Evolutionary conservation across 2,329 filamentous ascomycete species (phyloP).

Genomic region (Colletotrichum siamense): DNA sequence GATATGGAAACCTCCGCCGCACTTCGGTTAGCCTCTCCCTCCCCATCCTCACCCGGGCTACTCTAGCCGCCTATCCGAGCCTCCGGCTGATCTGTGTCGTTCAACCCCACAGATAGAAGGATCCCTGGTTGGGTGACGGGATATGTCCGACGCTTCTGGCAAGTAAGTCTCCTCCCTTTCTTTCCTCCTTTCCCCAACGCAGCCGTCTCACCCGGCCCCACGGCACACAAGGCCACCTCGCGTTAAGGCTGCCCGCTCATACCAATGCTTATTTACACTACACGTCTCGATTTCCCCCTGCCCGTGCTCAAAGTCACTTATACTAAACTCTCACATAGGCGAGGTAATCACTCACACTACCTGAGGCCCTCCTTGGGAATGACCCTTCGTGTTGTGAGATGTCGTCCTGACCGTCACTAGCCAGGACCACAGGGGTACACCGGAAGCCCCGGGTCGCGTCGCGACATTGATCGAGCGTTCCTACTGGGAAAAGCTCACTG

Average conservation of each 20-base stretch:
- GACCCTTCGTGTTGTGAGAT: background rate
- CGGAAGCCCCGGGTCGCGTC: slow-evolving; percentile 84
- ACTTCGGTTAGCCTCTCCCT: slow-evolving; percentile 72
- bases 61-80: slow-evolving; percentile 5
- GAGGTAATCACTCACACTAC: slow-evolving; percentile 31
- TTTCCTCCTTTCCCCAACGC: background rate
- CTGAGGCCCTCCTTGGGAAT: background rate
- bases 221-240: background rate
- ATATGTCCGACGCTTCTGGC: slow-evolving; percentile 97
- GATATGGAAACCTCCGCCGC: slow-evolving; percentile 97
- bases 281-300: background rate
- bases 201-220: slow-evolving; percentile 14
- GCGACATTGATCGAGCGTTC: slow-evolving; percentile 87
- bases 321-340: slow-evolving; percentile 31
- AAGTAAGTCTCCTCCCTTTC: slow-evolving; percentile 66
- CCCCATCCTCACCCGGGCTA: background rate
- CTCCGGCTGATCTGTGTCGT: slow-evolving; percentile 17
- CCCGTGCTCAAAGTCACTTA: background rate
- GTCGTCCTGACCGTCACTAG: slow-evolving; percentile 51
- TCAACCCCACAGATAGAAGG: slow-evolving; percentile 68
- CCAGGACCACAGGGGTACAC: slow-evolving; percentile 93
- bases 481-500: slow-evolving; percentile 82
- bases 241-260: background rate
- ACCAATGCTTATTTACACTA: slow-evolving; percentile 17
- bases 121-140: slow-evolving; percentile 90